Base-by-base conservation (phyloP, 176 grass and related monocot genomes). In the Aechmea fasciata region DNA sequence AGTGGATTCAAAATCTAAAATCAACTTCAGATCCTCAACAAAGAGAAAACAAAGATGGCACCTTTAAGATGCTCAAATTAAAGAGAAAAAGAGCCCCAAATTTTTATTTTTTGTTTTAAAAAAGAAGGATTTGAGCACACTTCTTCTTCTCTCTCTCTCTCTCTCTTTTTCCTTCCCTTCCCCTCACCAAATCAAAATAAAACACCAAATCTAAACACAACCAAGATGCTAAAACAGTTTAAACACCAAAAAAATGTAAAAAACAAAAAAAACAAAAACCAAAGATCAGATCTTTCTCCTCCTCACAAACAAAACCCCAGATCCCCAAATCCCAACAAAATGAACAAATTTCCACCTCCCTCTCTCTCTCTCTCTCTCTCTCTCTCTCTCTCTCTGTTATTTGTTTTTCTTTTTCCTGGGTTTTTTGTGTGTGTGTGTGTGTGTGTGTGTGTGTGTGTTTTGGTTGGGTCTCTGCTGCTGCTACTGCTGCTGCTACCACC, bases 301-400 rank as follows among this genome's bases (percentile, higher is more conserved):
- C 65, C 77, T 26, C 74, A 41, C 53, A 76, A 85, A 69, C 84
- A 85, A 84, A 83, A 71, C 83, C 77, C 66, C 66, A 28, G 49
- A 72, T 66, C 71, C 53, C 17, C 41, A 72, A 81, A 83, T 69
- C 75, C 57, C 83, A 76, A 17, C 20, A 67, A 41, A 47, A 47
- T 26, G 17, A 74, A 65, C 48, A 52, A 52, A 9, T 3, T 57
- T 15, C 13, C 29, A 15, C 10, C 54, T 18, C 62, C 9, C 22
- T 19, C n/a, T 52, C 48, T 52, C 50, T 64, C 49, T 50, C 22
- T 25, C 71, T 55, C 33, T 70, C 64, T 57, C 69, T 73, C 12
- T 78, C 29, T 41, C 9, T 26, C 68, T 61, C 49, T 52, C 50
- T 64, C 49, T 51, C n/a, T 66, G 20, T 69, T 78, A 57, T 73